Evolutionary conservation across 176 grass and related monocot species (phyloP).

Genomic region (Tillandsia leiboldiana): DNA sequence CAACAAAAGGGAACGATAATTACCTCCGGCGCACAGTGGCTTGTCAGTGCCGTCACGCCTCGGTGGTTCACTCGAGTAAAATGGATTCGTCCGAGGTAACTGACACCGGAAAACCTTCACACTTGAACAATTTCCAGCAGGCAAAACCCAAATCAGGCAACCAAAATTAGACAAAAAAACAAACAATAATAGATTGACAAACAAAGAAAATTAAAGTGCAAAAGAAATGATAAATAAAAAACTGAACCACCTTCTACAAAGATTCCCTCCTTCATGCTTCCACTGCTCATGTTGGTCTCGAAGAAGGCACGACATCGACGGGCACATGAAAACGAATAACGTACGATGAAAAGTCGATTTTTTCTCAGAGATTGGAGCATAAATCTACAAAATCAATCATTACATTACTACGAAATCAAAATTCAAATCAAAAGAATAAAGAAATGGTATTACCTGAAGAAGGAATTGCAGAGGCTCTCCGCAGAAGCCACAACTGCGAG

Average conservation of each 20-base stretch:
- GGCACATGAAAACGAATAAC: constrained; percentile 78
- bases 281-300: constrained; percentile 88
- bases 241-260: constrained; percentile 48
- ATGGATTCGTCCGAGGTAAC: constrained; percentile 57
- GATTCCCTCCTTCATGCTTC: constrained; percentile 45
- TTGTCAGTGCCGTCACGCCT: constrained; percentile 45
- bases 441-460: constrained; percentile 48
- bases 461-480: constrained; percentile 70
- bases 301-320: constrained; percentile 67
- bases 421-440: not conserved
- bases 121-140: constrained; percentile 28
- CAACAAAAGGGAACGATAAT: constrained; percentile 13
- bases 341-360: constrained; percentile 65
- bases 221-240: not conserved
- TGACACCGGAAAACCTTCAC: constrained; percentile 84
- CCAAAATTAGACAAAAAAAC: constrained; percentile 1
- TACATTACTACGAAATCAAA: not conserved
- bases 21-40: constrained; percentile 64
- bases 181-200: not conserved
- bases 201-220: not conserved
- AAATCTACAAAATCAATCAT: constrained; percentile 35
- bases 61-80: constrained; percentile 56
- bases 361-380: constrained; percentile 46
- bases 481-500: constrained; percentile 51
- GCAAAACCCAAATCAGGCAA: constrained; percentile 19